Evolutionary conservation across 2,329 filamentous ascomycete species (phyloP), one percentile per base, ranked within the genome.

Genomic region (Alternaria consortialis): DNA sequence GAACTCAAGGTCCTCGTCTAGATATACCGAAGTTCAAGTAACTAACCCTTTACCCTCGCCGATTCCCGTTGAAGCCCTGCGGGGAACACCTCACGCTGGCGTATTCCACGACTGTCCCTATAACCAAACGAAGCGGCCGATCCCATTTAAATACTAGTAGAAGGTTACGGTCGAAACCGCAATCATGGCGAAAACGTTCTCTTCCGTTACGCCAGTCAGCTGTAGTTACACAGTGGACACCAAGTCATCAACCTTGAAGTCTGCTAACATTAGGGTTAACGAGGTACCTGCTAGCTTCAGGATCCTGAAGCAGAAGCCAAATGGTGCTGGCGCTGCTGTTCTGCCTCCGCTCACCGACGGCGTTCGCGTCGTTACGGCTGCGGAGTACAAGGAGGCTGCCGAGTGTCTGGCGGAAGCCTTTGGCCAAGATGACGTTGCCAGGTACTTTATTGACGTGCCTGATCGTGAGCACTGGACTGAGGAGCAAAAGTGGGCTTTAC

Each of bases 371-470:
- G 82, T 94, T 66, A 82, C 82, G 64, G 85, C 89, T 73, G 81
- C 84, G 58, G 91, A 94, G 80, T 90, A 88, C 81, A 88, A 88
- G 74, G 86, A 88, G 75, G 91, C 91, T 32, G 91, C 89, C 27
- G 81, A 86, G 36, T 89, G 89, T 72, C 86, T 96, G 68, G 90
- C 92, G 47, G 88, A 92, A 75, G 90, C 92, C 65, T 95, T 96
- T 81, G 88, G 86, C 59, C 83, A 88, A 62, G 92, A 95, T 77
- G 87, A 91, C 60, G 85, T 93, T 64, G 88, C 89, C 63, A 84
- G 86, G 76, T 95, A 94, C 80, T 88, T 93, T 71, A 83, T 94
- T 70, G 87, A 91, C 73, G 87, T 88, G 46, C 87, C 90, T 61
- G 90, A 92, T 75, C 86, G 87, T 80, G 83, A 83, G 63, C 78